phyloP scores from a whole-genome alignment of 331 rosid species.

The Pyracantha coccinea region DNA sequence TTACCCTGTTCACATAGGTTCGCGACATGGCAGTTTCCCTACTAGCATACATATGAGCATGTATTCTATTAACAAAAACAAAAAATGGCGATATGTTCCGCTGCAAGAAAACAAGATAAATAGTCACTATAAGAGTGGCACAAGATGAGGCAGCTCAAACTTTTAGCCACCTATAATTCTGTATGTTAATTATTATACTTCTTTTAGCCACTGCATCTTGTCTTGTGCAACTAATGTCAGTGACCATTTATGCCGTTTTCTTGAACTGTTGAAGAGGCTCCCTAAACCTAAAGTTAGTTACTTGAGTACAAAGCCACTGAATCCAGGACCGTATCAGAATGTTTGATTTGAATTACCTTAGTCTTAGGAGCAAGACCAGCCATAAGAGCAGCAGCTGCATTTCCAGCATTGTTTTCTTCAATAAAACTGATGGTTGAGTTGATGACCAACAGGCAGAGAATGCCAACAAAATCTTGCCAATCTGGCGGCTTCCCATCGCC shows the following conservation, averaged over 20 bases:
- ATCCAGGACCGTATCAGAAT: not conserved
- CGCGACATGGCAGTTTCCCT: not conserved
- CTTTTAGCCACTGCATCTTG: not conserved
- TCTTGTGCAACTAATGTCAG: no score
- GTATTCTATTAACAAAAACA: not conserved
- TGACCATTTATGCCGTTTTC: no score
- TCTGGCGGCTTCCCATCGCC: conserved; percentile 86
- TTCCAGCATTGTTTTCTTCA: conserved; percentile 98
- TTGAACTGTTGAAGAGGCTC: no score
- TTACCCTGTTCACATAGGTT: not conserved
- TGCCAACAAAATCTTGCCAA: conserved; percentile 97
- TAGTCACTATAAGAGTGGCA: no score
- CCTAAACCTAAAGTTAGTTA: not conserved
- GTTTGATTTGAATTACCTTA: conserved; percentile 42
- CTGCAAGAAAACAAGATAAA: no score
- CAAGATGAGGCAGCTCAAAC: no score
- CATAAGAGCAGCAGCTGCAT: conserved; percentile 99
- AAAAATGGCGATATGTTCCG: not conserved
- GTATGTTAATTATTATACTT: no score
- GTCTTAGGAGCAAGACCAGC: conserved; percentile 99
- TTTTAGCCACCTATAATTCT: no score
- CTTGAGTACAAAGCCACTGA: not conserved
- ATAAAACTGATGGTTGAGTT: conserved; percentile 97
- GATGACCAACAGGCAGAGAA: conserved; percentile 65
- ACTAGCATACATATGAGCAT: not conserved